Evolutionary conservation across 78 protist species (phyloP).

Genomic region (Tieghemostelium lacteum): DNA sequence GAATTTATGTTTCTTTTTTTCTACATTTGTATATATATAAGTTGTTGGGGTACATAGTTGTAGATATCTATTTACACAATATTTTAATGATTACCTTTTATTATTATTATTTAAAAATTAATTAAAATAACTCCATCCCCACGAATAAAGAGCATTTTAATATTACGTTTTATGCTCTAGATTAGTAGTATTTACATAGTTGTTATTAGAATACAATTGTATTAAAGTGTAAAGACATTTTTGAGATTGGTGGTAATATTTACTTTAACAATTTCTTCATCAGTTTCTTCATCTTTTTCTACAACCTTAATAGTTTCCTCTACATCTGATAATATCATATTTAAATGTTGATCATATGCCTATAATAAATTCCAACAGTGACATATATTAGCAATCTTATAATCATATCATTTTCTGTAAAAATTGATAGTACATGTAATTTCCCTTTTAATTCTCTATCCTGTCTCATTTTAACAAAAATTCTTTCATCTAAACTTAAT

Average conservation of each 20-base stretch:
- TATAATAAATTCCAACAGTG: background rate
- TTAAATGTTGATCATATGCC: conserved; percentile 98
- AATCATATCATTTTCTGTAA: background rate
- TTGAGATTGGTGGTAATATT: background rate
- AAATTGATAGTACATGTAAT: conserved; percentile 89
- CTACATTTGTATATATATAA: background rate
- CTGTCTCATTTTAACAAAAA: conserved; percentile 94
- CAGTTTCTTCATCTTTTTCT: conserved; percentile 90
- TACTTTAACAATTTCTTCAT: conserved; percentile 93
- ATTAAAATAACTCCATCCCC: conserved; percentile 97
- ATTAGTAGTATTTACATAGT: background rate
- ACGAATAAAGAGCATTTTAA: conserved; percentile 95
- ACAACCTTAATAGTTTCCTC: conserved; percentile 93
- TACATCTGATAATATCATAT: conserved; percentile 97
- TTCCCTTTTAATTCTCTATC: conserved; percentile 96
- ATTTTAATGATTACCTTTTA: too few relatives aligned
- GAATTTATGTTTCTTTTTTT: background rate
- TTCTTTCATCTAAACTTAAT: conserved; percentile 94
- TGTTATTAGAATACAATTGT: background rate
- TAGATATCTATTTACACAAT: background rate
- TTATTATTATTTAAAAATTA: conserved; percentile 92
- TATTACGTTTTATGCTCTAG: conserved; percentile 85
- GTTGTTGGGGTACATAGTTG: background rate
- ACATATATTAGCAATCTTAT: background rate
- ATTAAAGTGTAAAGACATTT: background rate